Evolutionary conservation across 805 yeast genomes (phyloP), one percentile per base, ranked within the genome.

Genomic region (Cyberlindnera sargentensis): DNA sequence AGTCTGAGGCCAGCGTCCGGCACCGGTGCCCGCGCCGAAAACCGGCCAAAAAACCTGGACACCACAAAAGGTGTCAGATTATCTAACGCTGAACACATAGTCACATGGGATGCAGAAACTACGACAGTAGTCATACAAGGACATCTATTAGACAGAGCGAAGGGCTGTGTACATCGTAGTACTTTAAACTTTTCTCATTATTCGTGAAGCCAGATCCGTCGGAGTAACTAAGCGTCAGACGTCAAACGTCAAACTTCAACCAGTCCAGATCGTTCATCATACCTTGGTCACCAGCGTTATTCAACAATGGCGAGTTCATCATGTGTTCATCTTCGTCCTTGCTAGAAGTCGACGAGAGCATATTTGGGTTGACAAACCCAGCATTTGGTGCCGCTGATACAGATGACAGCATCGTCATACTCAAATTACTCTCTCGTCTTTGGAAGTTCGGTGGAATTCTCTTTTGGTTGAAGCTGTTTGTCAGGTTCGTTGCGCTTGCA

Each of bases 171-270:
- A 15, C 7, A 31, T 10, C 34, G n/a, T n/a, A 28, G 30, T 28
- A 28, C 30, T 28, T 28, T 9, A 9, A 7, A 28, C 30, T 28
- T 28, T 9, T 28, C 30, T 10, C 34, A 33, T n/a, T 33, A 33
- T 33, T 33, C 35, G 23, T 33, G 15, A 33, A 33, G 10, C 8
- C 6, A 28, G 9, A 7, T 28, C 9, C 8, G 30, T 9, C 9
- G 9, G 30, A 6, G 9, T 28, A 28, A 7, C 30, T 28, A 15
- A 15, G 10, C 33, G 15, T 31, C n/a, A 29, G 36, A 23, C 4
- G 25, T 46, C 44, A 57, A 30, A 52, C 46, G 35, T 58, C 61
- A 53, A 58, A 58, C 41, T 57, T 58, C 36, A 58, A 35, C 62
- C 62, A 58, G 33, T 58, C 62, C 36, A 58, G 40, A 40, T 56